Evolutionary conservation across 495 filamentous ascomycete species (phyloP).

Genomic region (Talaromyces borbonicus): DNA sequence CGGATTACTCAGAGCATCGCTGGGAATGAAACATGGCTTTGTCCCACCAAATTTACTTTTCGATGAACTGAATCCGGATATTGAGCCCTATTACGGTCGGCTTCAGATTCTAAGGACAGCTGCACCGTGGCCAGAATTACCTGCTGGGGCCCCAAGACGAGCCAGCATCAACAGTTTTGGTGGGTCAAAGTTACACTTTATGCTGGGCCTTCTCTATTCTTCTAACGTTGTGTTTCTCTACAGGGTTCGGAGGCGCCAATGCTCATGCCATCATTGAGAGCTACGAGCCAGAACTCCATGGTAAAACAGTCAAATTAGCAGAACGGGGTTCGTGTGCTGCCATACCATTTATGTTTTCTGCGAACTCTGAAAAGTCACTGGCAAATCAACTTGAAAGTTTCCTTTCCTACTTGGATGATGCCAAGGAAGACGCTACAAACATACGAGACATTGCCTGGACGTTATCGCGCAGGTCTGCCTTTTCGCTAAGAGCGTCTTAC

Average conservation of each 20-base stretch:
- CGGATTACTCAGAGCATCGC: slow-evolving; percentile 19
- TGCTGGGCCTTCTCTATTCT: not conserved
- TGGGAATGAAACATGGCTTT: slow-evolving; percentile 35
- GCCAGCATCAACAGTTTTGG: slow-evolving; percentile 12
- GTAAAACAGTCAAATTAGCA: not conserved
- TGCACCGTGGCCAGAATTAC: not conserved
- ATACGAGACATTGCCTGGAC: not conserved
- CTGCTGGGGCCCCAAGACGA: not conserved
- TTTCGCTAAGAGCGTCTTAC: not conserved
- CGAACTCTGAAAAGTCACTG: slow-evolving; percentile 10
- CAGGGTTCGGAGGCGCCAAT: slow-evolving; percentile 34
- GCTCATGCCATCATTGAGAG: slow-evolving; percentile 31
- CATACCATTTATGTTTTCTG: slow-evolving; percentile 19
- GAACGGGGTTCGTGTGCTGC: not conserved
- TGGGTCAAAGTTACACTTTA: not conserved
- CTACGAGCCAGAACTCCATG: not conserved
- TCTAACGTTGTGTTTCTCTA: not conserved
- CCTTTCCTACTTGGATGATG: not conserved
- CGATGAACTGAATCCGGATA: slow-evolving; percentile 28
- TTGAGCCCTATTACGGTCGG: slow-evolving; percentile 4
- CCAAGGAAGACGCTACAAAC: not conserved
- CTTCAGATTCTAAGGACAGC: slow-evolving; percentile 9
- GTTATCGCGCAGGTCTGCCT: not conserved
- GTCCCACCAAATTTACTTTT: slow-evolving; percentile 49
- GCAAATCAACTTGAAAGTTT: not conserved